Evolutionary conservation across 148 eudicot genomes (phyloP).

Genomic region (Persicaria tinctoria): DNA sequence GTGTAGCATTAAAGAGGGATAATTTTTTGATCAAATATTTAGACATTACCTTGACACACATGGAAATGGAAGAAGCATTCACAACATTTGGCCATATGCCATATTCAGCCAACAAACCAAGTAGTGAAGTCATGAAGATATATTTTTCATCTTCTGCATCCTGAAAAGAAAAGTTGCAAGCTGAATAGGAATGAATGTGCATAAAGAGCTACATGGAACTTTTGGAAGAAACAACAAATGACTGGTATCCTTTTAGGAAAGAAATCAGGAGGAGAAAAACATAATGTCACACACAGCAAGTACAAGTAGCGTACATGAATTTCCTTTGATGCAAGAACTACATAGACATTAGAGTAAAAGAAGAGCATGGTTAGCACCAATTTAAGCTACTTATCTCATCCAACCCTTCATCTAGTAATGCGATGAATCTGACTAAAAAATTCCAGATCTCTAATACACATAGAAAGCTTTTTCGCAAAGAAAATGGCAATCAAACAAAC

Average conservation of each 20-base stretch:
- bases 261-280: background rate
- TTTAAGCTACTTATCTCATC: constrained; percentile 1
- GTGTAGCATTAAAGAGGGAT: too few relatives aligned
- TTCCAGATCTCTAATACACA: background rate
- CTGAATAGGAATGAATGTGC: background rate
- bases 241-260: background rate
- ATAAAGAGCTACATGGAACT: constrained; percentile 7
- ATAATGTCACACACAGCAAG: background rate
- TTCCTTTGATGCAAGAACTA: background rate
- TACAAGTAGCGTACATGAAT: background rate
- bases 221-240: background rate
- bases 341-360: constrained; percentile 1
- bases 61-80: constrained; percentile 68
- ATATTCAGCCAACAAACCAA: constrained; percentile 73
- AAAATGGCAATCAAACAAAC: background rate
- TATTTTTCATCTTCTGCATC: constrained; percentile 77
- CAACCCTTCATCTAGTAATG: constrained; percentile 8
- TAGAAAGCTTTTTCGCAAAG: background rate
- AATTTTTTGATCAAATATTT: background rate
- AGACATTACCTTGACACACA: constrained; percentile 58
- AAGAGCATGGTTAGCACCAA: background rate
- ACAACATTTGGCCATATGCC: constrained; percentile 65
- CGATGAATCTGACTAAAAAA: background rate
- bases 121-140: constrained; percentile 59
- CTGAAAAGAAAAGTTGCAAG: constrained; percentile 29